Percentiles rank a stretch among this genome's conserved stretches.
phyloP scores from a whole-genome alignment of 2,329 filamentous ascomycete genomes.

The Cercospora citrullina region DNA sequence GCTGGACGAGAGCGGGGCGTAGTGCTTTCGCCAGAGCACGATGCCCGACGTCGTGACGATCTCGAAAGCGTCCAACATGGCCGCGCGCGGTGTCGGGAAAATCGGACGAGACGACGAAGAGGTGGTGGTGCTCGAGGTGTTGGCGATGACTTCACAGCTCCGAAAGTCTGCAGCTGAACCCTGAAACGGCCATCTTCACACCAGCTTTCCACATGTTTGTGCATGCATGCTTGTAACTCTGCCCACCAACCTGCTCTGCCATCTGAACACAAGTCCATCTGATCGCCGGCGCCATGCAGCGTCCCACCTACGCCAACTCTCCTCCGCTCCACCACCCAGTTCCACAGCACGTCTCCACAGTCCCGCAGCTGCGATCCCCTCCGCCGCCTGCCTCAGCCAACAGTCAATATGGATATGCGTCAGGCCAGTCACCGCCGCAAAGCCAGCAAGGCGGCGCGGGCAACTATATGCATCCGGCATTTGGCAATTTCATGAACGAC shows the following conservation, averaged over 20 bases:
- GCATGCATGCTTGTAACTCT: background rate
- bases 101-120: background rate
- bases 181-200: background rate
- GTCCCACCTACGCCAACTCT: conserved; percentile 76
- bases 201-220: conserved; percentile 12
- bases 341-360: conserved; percentile 96
- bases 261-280: conserved; percentile 3
- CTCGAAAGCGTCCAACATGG: conserved; percentile 95
- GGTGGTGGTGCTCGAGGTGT: background rate
- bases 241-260: background rate
- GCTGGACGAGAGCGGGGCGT: conserved; percentile 74
- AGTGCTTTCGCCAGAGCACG: conserved; percentile 91
- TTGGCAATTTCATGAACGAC: conserved; percentile 93
- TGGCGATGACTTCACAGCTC: conserved; percentile 5
- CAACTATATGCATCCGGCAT: conserved; percentile 57
- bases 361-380: conserved; percentile 93
- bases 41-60: conserved; percentile 94
- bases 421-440: conserved; percentile 54
- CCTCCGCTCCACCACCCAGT: conserved; percentile 96
- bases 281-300: conserved; percentile 69
- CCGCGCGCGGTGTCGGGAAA: background rate
- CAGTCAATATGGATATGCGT: conserved; percentile 66
- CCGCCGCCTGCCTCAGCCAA: conserved; percentile 73
- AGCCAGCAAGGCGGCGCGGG: conserved; percentile 29
- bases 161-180: conserved; percentile 3